These are phyloP conservation scores for Apodospora peruviana DNA, from an alignment of 495 filamentous ascomycete genomes.

Conservation along the genomic window DNA sequence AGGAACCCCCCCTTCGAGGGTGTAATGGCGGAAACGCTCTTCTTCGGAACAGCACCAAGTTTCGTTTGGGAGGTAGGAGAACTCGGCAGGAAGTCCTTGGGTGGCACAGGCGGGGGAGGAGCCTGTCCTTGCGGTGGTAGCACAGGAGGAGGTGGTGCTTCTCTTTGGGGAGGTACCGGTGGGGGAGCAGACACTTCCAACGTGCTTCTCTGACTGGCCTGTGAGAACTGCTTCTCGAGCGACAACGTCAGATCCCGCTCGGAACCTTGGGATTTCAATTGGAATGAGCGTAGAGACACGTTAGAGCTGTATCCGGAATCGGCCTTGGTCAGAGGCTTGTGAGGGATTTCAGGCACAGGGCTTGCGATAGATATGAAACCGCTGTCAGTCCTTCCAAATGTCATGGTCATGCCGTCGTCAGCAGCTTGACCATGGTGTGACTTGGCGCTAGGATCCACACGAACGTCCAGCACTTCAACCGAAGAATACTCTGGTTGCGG, in stretches of 20 bases:
- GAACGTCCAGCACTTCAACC: slow-evolving; percentile 34
- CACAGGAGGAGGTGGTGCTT: slow-evolving; percentile 1
- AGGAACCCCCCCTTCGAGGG: background rate
- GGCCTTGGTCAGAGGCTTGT: slow-evolving; percentile 43
- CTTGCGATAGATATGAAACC: slow-evolving; percentile 32
- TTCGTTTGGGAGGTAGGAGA: slow-evolving; percentile 5
- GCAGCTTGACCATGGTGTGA: slow-evolving; percentile 13
- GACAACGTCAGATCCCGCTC: slow-evolving; percentile 4
- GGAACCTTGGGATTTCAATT: slow-evolving; percentile 11
- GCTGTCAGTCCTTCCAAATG: slow-evolving; percentile 36
- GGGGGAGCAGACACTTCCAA: no score
- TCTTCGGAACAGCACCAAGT: background rate
- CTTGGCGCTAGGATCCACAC: slow-evolving; percentile 36
- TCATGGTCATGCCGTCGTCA: slow-evolving; percentile 6
- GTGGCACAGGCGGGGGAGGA: slow-evolving; percentile 25
- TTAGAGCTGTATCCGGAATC: slow-evolving; percentile 55
- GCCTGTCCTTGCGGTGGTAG: slow-evolving; percentile 12
- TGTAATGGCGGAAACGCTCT: background rate
- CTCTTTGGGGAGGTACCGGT: slow-evolving; percentile 1
- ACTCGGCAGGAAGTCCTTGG: slow-evolving; percentile 18
- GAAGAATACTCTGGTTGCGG: slow-evolving; percentile 26
- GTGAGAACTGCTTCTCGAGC: slow-evolving; percentile 9
- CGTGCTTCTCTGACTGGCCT: slow-evolving; percentile 3
- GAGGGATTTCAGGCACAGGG: slow-evolving; percentile 26
- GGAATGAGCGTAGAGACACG: slow-evolving; percentile 43